A percentile compares a stretch with the other conserved stretches of the same genome.
Conservation (phyloP, 495 filamentous ascomycete species). For the Aspergillus indologenus region DNA sequence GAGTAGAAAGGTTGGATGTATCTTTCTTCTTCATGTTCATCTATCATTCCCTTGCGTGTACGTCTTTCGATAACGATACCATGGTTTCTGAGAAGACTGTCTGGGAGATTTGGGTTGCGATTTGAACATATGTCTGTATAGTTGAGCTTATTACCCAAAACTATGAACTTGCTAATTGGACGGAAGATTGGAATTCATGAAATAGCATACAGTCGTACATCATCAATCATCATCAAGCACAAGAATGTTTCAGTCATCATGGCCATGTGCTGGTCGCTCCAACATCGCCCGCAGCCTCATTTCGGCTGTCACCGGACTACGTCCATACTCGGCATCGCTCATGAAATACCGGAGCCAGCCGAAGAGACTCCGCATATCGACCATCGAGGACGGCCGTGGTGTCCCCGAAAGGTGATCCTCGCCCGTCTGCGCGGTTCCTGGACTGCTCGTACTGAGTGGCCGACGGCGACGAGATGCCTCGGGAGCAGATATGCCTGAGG, state of each 20-base stretch:
- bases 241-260: background rate
- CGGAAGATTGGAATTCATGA: no score
- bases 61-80: background rate
- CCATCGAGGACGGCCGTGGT: slow-evolving; percentile 7
- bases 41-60: background rate
- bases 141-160: no score
- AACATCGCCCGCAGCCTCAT: slow-evolving; percentile 39
- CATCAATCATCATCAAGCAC: background rate
- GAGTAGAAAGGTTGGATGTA: background rate
- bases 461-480: background rate
- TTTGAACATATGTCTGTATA: no score
- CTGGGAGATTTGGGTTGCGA: no score
- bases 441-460: background rate
- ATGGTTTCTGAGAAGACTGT: no score
- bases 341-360: slow-evolving; percentile 36
- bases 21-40: no score
- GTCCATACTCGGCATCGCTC: slow-evolving; percentile 17
- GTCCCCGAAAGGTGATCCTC: background rate
- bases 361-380: slow-evolving; percentile 34
- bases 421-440: background rate
- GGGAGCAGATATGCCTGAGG: no score
- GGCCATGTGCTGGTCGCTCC: slow-evolving; percentile 17
- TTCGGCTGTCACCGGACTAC: slow-evolving; percentile 35
- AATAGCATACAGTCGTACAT: background rate
- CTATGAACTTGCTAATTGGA: no score